These are phyloP conservation scores for Yamadazyma sp. DNA, from an alignment of 1,139 yeast species.

Conservation along the genomic window DNA sequence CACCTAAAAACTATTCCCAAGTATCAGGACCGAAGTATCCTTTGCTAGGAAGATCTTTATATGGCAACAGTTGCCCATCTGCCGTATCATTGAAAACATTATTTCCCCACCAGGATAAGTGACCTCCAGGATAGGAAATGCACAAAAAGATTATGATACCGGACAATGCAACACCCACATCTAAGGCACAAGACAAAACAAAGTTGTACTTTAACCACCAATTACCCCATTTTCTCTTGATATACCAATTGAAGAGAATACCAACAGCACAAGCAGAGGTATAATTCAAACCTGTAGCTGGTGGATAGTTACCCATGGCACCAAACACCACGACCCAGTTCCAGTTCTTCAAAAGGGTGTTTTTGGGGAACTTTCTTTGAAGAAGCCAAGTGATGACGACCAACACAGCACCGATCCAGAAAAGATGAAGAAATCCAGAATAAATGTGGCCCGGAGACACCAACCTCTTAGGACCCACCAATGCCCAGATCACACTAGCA, in stretches of 20 bases:
- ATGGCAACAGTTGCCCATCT: constrained; percentile 5
- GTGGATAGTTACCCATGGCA: constrained; percentile 42
- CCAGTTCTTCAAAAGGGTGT: constrained; percentile 24
- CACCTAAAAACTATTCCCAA: too few species aligned
- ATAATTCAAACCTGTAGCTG: constrained; percentile 52
- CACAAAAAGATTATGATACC: constrained; percentile 56
- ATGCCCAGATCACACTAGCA: constrained; percentile 62
- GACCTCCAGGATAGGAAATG: constrained; percentile 47
- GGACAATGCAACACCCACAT: constrained; percentile 58
- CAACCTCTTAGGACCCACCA: constrained; percentile 54
- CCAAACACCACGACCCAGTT: constrained; percentile 39
- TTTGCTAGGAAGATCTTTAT: constrained; percentile 3
- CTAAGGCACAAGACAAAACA: constrained; percentile 52
- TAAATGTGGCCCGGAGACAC: constrained; percentile 36
- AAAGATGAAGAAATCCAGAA: constrained; percentile 36
- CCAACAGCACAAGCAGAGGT: constrained; percentile 48
- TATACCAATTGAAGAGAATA: constrained; percentile 48
- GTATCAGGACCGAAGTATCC: constrained; percentile 9
- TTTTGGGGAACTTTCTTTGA: constrained; percentile 9
- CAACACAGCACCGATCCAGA: constrained; percentile 34
- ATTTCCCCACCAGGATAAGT: constrained; percentile 9
- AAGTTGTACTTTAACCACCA: constrained; percentile 69
- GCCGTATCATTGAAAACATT: constrained; percentile 6
- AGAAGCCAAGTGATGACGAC: constrained; percentile 41
- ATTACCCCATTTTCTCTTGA: constrained; percentile 43